Evolutionary conservation across 306 rosid species (phyloP).

Genomic region (Quercus gilva): DNA sequence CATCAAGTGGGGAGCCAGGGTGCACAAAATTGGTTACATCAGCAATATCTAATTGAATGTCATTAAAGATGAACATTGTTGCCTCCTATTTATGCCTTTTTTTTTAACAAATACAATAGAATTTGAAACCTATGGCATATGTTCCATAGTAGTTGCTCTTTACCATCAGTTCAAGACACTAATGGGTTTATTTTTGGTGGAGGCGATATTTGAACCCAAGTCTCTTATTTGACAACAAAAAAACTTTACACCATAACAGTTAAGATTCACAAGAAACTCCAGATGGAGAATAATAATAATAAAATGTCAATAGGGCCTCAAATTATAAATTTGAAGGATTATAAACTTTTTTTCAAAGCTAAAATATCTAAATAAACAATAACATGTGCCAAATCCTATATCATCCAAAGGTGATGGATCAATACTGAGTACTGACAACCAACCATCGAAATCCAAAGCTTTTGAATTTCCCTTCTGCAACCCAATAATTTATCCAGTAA

Average conservation of each 20-base stretch:
- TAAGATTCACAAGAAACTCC: background rate
- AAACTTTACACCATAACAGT: background rate
- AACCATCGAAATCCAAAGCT: background rate
- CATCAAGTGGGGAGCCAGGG: constrained; percentile 79
- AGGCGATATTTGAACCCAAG: no score
- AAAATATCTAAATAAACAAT: background rate
- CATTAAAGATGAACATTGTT: constrained; percentile 46
- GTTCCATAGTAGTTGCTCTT: no score
- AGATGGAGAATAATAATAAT: background rate
- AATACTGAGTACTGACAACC: background rate
- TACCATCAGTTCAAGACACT: no score
- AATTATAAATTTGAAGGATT: background rate
- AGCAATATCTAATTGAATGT: constrained; percentile 74
- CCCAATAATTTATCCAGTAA: background rate
- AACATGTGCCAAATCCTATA: background rate
- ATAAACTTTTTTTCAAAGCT: background rate
- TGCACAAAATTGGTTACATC: constrained; percentile 96
- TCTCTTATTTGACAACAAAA: no score
- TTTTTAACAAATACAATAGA: no score
- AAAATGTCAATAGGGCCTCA: background rate
- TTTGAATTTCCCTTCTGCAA: background rate
- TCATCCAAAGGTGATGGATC: background rate
- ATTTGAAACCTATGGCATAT: no score
- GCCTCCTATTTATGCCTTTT: background rate
- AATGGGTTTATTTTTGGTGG: no score